A percentile compares a stretch with the other conserved stretches of the same genome.
Conservation (phyloP, 2,329 filamentous ascomycete species). For the Kalaharituber pfeilii region DNA sequence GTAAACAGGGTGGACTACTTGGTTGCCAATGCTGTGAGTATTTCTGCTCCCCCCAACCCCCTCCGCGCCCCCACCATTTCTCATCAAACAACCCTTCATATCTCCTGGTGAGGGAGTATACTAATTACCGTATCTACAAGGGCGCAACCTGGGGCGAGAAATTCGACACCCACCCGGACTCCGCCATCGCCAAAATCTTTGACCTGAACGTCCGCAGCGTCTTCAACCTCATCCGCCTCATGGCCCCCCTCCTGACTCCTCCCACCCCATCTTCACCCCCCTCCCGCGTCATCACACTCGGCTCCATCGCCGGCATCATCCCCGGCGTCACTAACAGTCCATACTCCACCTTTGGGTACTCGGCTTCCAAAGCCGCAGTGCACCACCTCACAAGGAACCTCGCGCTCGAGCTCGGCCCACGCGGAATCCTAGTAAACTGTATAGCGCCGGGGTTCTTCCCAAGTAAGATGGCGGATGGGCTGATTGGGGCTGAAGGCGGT, state of each 20-base stretch:
- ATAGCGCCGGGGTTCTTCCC: slow-evolving; percentile 41
- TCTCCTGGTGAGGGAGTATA: slow-evolving; percentile 30
- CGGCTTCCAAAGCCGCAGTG: slow-evolving; percentile 59
- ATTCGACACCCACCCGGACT: slow-evolving; percentile 34
- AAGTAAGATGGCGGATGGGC: slow-evolving; percentile 44
- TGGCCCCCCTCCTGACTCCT: slow-evolving; percentile 33
- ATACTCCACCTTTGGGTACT: slow-evolving; percentile 69
- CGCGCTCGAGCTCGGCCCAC: slow-evolving; percentile 45
- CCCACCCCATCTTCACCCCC: too few relatives aligned
- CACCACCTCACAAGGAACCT: slow-evolving; percentile 57
- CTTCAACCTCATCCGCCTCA: slow-evolving; percentile 37
- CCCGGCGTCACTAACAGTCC: slow-evolving; percentile 53
- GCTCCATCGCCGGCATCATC: slow-evolving; percentile 58
- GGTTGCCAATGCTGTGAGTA: slow-evolving; percentile 33
- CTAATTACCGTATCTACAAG: slow-evolving; percentile 32
- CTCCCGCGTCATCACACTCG: slow-evolving; percentile 57
- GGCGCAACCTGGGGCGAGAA: slow-evolving; percentile 34
- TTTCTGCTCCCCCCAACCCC: too few relatives aligned
- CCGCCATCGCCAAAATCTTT: slow-evolving; percentile 36
- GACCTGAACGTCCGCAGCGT: too few relatives aligned
- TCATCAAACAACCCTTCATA: too few relatives aligned
- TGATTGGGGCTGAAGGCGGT: slow-evolving; percentile 7
- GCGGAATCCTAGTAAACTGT: slow-evolving; percentile 36
- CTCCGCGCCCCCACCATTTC: too few relatives aligned
- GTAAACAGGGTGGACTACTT: slow-evolving; percentile 35